Base-by-base conservation (phyloP, 805 yeast genomes). In the Saccharomycopsis olivae region DNA sequence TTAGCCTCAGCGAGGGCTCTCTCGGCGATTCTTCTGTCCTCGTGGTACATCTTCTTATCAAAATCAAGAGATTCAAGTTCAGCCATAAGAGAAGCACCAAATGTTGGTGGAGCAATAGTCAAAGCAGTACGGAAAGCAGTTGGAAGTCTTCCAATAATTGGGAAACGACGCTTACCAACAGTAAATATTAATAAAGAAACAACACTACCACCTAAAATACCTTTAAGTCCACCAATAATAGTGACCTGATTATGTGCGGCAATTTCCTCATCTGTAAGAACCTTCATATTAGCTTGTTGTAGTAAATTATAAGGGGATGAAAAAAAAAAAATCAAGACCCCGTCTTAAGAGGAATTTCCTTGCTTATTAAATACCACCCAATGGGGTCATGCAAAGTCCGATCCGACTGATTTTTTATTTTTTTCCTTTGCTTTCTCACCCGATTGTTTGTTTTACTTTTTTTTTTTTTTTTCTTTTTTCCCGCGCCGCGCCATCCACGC, bases 41-140 rank as follows among this genome's bases (percentile, higher is more conserved):
- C 62, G 23, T 76, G 68, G 55, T 84, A 78, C 66, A 64, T 66
- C 29, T 68, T 59, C 38, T 66, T 64, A 53, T 83, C 94, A 54
- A 81, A 84, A 24, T 59, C 59, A 39, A 71, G 67, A 3, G 94
- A 83, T 1, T 83, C 77, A 41, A 69, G 70, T 57, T 84, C 95
- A 13, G 85, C 88, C 46, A 62, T 63, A 36, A 82, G 75, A 3
- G 81, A 74, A 8, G 77, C 69, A 20, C 68, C 50, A 31, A 76
- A 59, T 2, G 80, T 70, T 24, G 83, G 78, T 11, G 95, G 94
- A 27, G 75, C 68, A 41, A 79, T 71, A 50, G 73, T 73, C 39
- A 77, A 57, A 5, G 85, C 84, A 2, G 89, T 75, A 48, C 69
- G 68, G 46, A 77, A 62, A 11, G 75, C 65, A 66, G 69, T 75